Conservation (phyloP, 768 basidiomycete genomes). For the Tubosaeta sp. region DNA sequence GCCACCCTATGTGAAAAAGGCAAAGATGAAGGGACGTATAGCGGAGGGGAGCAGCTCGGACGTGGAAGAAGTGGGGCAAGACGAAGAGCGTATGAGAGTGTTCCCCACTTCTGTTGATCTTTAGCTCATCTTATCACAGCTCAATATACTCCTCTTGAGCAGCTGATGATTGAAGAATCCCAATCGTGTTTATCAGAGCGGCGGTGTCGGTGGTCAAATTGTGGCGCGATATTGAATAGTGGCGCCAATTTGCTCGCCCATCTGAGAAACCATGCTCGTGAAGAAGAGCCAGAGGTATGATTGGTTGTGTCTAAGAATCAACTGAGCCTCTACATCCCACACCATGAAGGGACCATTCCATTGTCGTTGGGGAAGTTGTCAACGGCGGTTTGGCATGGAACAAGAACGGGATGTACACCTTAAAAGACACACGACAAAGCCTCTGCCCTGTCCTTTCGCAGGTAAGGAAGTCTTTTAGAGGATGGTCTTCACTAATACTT, state of each 20-base stretch:
- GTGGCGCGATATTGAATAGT: conserved; percentile 53
- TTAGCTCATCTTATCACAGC: conserved; percentile 37
- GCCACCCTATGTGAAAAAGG: conserved; percentile 19
- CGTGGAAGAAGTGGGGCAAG: conserved; percentile 14
- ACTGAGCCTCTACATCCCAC: conserved; percentile 3
- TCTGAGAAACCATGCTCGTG: conserved; percentile 37
- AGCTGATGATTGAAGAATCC: conserved; percentile 43
- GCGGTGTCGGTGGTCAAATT: conserved; percentile 58
- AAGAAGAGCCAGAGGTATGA: conserved; percentile 28
- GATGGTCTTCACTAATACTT: conserved; percentile 7
- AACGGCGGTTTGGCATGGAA: conserved; percentile 35
- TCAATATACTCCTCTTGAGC: conserved; percentile 35
- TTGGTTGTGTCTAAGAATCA: conserved; percentile 3
- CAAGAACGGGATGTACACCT: conserved; percentile 46
- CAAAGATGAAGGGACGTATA: conserved; percentile 13
- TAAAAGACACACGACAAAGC: conserved; percentile 40
- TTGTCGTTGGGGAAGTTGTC: conserved; percentile 59
- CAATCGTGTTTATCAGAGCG: conserved; percentile 43
- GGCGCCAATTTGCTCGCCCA: conserved; percentile 47
- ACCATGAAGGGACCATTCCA: conserved; percentile 33
- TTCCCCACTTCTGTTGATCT: conserved; percentile 16
- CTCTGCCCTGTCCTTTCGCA: conserved; percentile 31
- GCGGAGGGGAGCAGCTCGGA: conserved; percentile 18
- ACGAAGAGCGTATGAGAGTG: conserved; percentile 30
- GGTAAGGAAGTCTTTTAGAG: conserved; percentile 35